These are phyloP conservation scores for Stereocaulon alpinum DNA, from an alignment of 495 filamentous ascomycete genomes.

Conservation along the genomic window DNA sequence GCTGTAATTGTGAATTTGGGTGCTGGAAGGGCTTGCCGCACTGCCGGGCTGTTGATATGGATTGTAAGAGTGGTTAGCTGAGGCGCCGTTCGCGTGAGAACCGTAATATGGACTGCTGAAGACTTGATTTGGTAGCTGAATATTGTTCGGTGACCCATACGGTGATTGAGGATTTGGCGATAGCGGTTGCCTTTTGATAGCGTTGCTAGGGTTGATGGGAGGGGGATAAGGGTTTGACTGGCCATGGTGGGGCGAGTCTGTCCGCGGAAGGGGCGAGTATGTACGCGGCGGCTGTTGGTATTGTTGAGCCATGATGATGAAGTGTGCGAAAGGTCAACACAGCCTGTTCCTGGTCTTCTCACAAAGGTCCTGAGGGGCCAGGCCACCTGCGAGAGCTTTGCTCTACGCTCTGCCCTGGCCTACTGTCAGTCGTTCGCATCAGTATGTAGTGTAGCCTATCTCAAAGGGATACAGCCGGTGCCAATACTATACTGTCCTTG, in stretches of 20 bases:
- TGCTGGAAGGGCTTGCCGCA: conserved; percentile 24
- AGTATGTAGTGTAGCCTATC: neutral
- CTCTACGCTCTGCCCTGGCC: conserved; percentile 13
- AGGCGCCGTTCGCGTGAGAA: conserved; percentile 20
- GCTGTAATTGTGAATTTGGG: conserved; percentile 23
- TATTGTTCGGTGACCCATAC: conserved; percentile 39
- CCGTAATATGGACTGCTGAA: conserved; percentile 24
- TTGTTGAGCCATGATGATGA: conserved; percentile 53
- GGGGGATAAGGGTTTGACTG: conserved; percentile 9
- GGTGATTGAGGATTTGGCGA: conserved; percentile 54
- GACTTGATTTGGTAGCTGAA: conserved; percentile 25
- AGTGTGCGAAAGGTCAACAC: neutral
- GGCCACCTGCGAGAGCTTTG: conserved; percentile 16
- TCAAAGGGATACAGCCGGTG: neutral
- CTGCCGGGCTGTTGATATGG: conserved; percentile 22
- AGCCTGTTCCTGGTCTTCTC: neutral
- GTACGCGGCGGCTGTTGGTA: conserved; percentile 37
- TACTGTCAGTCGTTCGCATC: conserved; percentile 3
- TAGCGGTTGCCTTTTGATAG: conserved; percentile 56
- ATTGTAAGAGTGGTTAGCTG: conserved; percentile 22
- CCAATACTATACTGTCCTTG: neutral
- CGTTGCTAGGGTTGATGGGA: conserved; percentile 39
- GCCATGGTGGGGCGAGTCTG: conserved; percentile 40
- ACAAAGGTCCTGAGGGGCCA: conserved; percentile 13
- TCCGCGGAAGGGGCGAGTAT: conserved; percentile 46